A percentile compares a stretch with the other conserved stretches of the same genome.
Evolutionary conservation across 2,329 filamentous ascomycete species (phyloP).

Genomic region (Sporothrix phasma): DNA sequence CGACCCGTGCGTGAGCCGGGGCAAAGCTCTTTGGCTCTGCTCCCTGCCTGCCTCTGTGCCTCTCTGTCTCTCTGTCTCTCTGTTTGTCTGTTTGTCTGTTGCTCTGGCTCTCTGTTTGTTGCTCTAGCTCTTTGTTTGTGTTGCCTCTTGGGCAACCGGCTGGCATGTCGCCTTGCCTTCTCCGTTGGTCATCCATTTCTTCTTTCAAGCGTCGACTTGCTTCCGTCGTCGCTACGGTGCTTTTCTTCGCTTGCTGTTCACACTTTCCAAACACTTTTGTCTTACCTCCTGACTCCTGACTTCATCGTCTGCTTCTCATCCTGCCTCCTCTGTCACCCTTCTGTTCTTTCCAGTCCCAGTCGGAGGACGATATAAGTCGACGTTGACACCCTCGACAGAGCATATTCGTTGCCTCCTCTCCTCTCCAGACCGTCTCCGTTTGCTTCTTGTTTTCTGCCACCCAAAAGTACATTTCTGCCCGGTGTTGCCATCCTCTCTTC

Average conservation of each 20-base stretch:
- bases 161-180: neutral
- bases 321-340: too few species aligned
- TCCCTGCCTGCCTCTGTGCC: too few species aligned
- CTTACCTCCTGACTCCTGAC: neutral
- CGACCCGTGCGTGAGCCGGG: constrained; percentile 3
- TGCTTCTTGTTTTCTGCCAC: neutral
- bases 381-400: neutral
- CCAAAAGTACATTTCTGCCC: constrained; percentile 11
- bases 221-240: neutral
- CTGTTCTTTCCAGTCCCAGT: neutral
- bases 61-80: neutral
- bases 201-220: neutral
- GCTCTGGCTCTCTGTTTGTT: neutral
- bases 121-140: neutral
- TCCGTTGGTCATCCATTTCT: neutral
- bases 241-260: neutral
- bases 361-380: neutral
- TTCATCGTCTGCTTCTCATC: neutral
- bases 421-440: neutral
- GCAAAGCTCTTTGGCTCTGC: neutral
- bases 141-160: neutral
- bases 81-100: neutral
- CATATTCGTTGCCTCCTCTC: neutral
- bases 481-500: neutral
- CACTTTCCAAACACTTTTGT: constrained; percentile 2